Percentiles rank a stretch among this genome's conserved stretches.
phyloP scores from a whole-genome alignment of 2,329 filamentous ascomycete species.

The Anisogramma anomala region DNA sequence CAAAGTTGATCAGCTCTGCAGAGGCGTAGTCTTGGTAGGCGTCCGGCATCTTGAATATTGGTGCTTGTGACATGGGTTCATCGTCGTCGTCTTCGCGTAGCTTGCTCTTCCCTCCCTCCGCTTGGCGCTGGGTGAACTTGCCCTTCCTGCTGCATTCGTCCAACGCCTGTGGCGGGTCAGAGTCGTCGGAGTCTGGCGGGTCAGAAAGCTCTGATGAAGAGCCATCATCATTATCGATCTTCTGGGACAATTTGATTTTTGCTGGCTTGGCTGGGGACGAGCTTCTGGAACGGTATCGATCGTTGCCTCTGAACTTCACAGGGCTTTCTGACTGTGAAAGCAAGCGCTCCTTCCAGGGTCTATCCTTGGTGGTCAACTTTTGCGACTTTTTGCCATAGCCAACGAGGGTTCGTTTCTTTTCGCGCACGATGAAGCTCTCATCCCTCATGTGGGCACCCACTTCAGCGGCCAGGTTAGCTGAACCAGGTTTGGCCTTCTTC shows the following conservation, averaged over 20 bases:
- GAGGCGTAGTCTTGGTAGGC: slow-evolving; percentile 8
- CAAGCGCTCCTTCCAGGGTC: neutral
- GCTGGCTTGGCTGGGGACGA: slow-evolving; percentile 1
- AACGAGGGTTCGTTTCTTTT: neutral
- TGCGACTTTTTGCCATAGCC: slow-evolving; percentile 6
- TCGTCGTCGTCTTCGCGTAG: neutral
- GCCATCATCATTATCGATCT: neutral
- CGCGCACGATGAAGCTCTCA: slow-evolving; percentile 2
- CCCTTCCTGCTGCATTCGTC: neutral
- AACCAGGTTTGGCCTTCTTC: slow-evolving; percentile 1
- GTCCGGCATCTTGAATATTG: slow-evolving; percentile 10
- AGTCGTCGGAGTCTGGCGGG: neutral
- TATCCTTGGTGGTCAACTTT: neutral
- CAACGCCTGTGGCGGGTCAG: slow-evolving; percentile 5
- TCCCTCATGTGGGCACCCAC: slow-evolving; percentile 8
- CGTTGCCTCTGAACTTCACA: slow-evolving; percentile 11
- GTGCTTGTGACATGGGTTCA: slow-evolving; percentile 7
- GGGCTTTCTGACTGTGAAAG: slow-evolving; percentile 8
- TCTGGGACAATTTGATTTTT: neutral
- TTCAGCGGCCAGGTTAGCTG: neutral
- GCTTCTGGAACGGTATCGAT: neutral
- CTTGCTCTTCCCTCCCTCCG: neutral
- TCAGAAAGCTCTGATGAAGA: slow-evolving; percentile 7
- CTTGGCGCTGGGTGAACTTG: neutral
- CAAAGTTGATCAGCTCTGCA: neutral